Conservation (phyloP, 2,329 filamentous ascomycete genomes). For the Cercospora zeae-maydis region DNA sequence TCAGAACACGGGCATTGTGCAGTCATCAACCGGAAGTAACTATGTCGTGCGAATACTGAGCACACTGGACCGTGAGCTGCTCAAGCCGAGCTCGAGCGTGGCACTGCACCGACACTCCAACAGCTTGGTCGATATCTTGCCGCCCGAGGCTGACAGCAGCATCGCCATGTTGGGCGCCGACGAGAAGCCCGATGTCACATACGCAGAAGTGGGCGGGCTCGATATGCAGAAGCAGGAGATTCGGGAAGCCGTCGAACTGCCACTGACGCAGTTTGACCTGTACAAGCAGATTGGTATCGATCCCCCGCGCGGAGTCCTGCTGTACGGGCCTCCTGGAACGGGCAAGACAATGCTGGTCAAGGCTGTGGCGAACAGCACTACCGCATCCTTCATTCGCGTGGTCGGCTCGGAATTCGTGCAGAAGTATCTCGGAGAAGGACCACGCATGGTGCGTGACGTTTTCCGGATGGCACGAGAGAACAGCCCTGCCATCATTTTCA, state of each 20-base stretch:
- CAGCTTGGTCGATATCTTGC: conserved; percentile 94
- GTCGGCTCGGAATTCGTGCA: conserved; percentile 98
- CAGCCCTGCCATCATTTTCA: conserved; percentile 97
- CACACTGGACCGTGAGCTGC: conserved; percentile 93
- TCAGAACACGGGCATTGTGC: conserved; percentile 98
- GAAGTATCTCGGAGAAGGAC: conserved; percentile 96
- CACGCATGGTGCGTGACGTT: conserved; percentile 97
- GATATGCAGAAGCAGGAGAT: conserved; percentile 99
- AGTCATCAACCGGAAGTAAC: conserved; percentile 97
- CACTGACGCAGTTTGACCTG: conserved; percentile 94
- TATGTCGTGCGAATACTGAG: conserved; percentile 98
- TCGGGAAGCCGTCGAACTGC: conserved; percentile 92
- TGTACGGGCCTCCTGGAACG: conserved; percentile 93
- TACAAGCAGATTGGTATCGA: conserved; percentile 99
- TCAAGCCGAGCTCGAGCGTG: conserved; percentile 96
- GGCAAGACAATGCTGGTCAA: conserved; percentile 98
- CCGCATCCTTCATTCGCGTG: conserved; percentile 95
- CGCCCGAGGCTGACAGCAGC: conserved; percentile 96
- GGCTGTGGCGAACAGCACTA: conserved; percentile 96
- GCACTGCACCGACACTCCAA: conserved; percentile 98
- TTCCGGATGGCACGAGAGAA: conserved; percentile 99
- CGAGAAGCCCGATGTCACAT: conserved; percentile 97
- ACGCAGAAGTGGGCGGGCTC: conserved; percentile 93
- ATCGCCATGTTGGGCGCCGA: conserved; percentile 96
- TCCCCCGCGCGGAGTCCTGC: conserved; percentile 88